Conservation (phyloP, 2,329 filamentous ascomycete species). For the Paramyrothecium sp. region DNA sequence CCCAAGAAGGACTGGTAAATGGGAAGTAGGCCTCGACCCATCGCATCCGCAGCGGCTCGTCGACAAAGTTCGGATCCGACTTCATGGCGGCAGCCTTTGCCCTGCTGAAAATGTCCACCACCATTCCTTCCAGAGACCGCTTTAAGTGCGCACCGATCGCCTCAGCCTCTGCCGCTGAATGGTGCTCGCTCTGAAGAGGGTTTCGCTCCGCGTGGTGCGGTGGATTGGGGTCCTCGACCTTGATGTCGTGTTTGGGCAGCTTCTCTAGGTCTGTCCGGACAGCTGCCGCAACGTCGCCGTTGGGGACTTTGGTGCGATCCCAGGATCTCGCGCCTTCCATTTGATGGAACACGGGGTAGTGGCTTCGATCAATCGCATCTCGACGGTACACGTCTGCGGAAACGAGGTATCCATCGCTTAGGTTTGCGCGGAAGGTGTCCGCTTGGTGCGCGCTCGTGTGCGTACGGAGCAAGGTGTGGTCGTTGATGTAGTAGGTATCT, state of each 20-base stretch:
- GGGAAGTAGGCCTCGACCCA: constrained; percentile 99
- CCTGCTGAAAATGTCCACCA: constrained; percentile 82
- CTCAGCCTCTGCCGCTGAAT: constrained; percentile 74
- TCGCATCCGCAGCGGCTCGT: constrained; percentile 78
- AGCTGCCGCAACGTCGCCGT: constrained; percentile 58
- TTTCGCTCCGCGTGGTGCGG: constrained; percentile 76
- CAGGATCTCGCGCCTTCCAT: constrained; percentile 95
- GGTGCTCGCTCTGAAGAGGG: constrained; percentile 71
- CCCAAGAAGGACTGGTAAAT: constrained; percentile 93
- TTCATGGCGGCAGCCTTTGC: constrained; percentile 65
- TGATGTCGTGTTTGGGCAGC: constrained; percentile 71
- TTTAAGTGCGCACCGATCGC: constrained; percentile 86
- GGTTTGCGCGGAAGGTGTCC: constrained; percentile 71
- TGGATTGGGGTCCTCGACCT: constrained; percentile 82
- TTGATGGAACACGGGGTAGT: constrained; percentile 97
- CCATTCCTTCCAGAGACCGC: constrained; percentile 82
- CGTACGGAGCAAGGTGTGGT: constrained; percentile 79
- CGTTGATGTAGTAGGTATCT: constrained; percentile 95
- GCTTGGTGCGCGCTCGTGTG: constrained; percentile 95
- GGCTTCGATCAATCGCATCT: constrained; percentile 90
- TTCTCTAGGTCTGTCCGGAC: constrained; percentile 69
- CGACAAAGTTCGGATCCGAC: constrained; percentile 45
- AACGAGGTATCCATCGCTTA: constrained; percentile 80
- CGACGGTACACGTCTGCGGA: constrained; percentile 93
- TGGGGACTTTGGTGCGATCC: constrained; percentile 64